Base-by-base conservation (phyloP, 2,329 filamentous ascomycete species). In the Knufia fluminis region DNA sequence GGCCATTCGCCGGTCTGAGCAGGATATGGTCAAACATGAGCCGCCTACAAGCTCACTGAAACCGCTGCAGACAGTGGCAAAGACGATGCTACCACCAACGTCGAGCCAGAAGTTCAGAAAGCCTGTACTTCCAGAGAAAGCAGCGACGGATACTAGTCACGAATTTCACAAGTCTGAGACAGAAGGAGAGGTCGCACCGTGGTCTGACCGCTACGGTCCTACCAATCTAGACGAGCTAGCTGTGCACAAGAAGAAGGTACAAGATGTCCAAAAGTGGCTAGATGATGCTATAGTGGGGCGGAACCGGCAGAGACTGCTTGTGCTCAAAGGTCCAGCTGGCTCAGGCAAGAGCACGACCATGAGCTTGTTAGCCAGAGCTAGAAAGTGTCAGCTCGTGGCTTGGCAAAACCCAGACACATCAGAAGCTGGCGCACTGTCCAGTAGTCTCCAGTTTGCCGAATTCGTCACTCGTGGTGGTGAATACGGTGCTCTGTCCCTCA, bases 221-320 rank as follows among this genome's bases (percentile, higher is more conserved):
- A 61, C 65, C 2, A 84, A 78, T 57, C 65, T 96, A 10, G 82
- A 89, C 14, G 91, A 97, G 68, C 72, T 98, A 40, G 91, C 85
- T 0, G 91, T 98, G 16, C 90, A 98, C 66, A 96, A 94, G 71
- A 92, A 80, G 60, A 98, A 98, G 66, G 86, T 97, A 4, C 70
- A 79, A 1, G 90, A 97, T 67, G 90, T 97, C 40, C 79, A 82
- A 51, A 75, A 70, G 51, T 97, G 92, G 90, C 70, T 98, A 28
- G 79, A 85, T 38, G 79, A 83, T 61, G 86, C 88, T 16, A 77
- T 88, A 54, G 65, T 68, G 22, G 85, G 86, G 38, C 68, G 62
- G 40, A 64, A 66, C 48, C 66, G 65, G 52, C 62, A 62, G 71
- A 78, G 85, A 52, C 63, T 96, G 50, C 75, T 96, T 50, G 74